Percentiles rank a stretch among this genome's conserved stretches.
Evolutionary conservation across 257 asterid genomes (phyloP).

Genomic region (Marsdenia floribunda): DNA sequence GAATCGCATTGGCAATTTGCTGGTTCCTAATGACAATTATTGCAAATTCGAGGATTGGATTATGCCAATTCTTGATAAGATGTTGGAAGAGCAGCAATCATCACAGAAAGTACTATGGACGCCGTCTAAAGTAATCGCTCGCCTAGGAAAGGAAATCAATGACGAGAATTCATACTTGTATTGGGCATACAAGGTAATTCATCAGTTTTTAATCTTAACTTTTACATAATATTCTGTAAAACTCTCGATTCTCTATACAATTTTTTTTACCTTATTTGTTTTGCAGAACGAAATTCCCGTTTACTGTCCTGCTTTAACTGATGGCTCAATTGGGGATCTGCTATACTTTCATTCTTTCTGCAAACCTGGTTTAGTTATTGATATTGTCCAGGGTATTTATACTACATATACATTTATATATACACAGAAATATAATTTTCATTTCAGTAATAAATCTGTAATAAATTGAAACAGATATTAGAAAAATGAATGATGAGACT

Average conservation of each 20-base stretch:
- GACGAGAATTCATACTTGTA: conserved; percentile 80
- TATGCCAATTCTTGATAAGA: conserved; percentile 81
- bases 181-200: conserved; percentile 83
- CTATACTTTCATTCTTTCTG: conserved; percentile 74
- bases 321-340: conserved; percentile 95
- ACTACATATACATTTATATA: too few relatives aligned
- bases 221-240: too few relatives aligned
- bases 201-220: too few relatives aligned
- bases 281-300: conserved; percentile 77
- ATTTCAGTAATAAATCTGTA: too few relatives aligned
- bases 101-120: conserved; percentile 69
- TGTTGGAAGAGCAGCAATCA: conserved; percentile 81
- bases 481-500: conserved; percentile 79
- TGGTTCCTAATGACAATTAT: conserved; percentile 92
- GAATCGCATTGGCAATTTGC: conserved; percentile 86
- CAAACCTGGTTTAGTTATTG: conserved; percentile 72
- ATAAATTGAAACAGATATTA: conserved; percentile 47
- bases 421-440: too few relatives aligned
- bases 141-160: conserved; percentile 76
- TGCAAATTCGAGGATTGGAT: conserved; percentile 96
- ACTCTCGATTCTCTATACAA: background rate
- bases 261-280: conserved; percentile 1
- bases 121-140: conserved; percentile 88
- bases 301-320: conserved; percentile 89
- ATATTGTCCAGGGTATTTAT: conserved; percentile 70